phyloP scores from a whole-genome alignment of 495 filamentous ascomycete species.

The Podospora didyma region DNA sequence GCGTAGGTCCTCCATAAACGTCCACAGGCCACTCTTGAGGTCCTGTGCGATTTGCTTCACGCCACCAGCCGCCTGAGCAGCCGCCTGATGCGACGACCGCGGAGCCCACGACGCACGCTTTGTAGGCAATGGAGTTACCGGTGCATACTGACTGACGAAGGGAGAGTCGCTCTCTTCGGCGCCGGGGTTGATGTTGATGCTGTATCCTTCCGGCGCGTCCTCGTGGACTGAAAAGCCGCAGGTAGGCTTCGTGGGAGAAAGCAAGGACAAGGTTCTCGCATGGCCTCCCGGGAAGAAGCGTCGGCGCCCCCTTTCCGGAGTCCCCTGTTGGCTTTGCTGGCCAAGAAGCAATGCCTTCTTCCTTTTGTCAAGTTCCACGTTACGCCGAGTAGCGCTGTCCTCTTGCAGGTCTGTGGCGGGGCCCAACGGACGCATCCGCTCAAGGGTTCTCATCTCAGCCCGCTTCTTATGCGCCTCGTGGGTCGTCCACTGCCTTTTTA shows the following conservation, averaged over 20 bases:
- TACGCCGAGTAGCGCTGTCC: slow-evolving; percentile 34
- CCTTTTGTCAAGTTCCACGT: slow-evolving; percentile 55
- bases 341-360: slow-evolving; percentile 51
- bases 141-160: slow-evolving; percentile 14
- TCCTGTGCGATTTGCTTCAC: slow-evolving; percentile 86
- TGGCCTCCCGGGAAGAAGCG: slow-evolving; percentile 56
- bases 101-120: slow-evolving; percentile 49
- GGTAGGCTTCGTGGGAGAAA: slow-evolving; percentile 59
- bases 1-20: slow-evolving; percentile 89
- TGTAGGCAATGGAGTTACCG: slow-evolving; percentile 18
- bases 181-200: slow-evolving; percentile 8
- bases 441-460: slow-evolving; percentile 56
- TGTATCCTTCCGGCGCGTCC: slow-evolving; percentile 11
- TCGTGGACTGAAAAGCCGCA: slow-evolving; percentile 25
- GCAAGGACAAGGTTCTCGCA: slow-evolving; percentile 73
- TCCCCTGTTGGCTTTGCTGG: slow-evolving; percentile 45
- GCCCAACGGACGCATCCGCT: slow-evolving; percentile 43
- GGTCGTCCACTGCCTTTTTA: slow-evolving; percentile 79
- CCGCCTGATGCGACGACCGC: slow-evolving; percentile 29
- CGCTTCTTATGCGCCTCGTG: slow-evolving; percentile 78
- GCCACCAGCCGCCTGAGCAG: slow-evolving; percentile 23
- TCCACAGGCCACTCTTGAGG: slow-evolving; percentile 88
- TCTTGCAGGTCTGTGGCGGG: slow-evolving; percentile 27
- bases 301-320: slow-evolving; percentile 35
- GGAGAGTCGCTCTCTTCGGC: slow-evolving; percentile 15